phyloP scores from a whole-genome alignment of 164 flowering plant species.

The Liquidambar formosana region DNA sequence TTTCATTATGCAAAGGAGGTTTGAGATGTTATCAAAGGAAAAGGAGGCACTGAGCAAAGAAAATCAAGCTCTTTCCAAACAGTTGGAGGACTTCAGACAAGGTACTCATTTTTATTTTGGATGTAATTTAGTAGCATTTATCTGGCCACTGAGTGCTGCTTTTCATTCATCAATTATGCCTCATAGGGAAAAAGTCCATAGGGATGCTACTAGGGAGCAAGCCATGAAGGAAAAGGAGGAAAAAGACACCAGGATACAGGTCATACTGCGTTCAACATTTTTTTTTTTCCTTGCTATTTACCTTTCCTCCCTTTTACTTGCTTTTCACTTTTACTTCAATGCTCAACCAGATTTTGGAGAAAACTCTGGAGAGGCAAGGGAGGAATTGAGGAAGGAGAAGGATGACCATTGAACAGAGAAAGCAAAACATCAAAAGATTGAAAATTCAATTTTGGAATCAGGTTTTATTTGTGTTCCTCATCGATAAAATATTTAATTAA shows the following conservation, averaged over 20 bases:
- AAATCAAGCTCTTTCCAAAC: constrained; percentile 60
- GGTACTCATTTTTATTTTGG: constrained; percentile 26
- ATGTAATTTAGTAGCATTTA: background rate
- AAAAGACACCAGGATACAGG: constrained; percentile 81
- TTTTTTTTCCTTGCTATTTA: background rate
- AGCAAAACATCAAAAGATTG: constrained; percentile 40
- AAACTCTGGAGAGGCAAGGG: constrained; percentile 65
- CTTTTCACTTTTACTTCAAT: background rate
- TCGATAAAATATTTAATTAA: background rate
- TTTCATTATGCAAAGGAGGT: constrained; percentile 43
- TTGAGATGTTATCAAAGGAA: constrained; percentile 49
- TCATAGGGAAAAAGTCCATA: constrained; percentile 43
- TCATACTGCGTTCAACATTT: background rate
- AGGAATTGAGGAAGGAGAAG: constrained; percentile 52
- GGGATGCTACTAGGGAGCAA: constrained; percentile 59
- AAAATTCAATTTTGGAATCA: constrained; percentile 43
- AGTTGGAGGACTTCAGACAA: constrained; percentile 66
- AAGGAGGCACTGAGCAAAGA: constrained; percentile 67
- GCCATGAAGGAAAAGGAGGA: constrained; percentile 69
- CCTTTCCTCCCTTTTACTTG: background rate
- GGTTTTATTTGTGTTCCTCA: constrained; percentile 29
- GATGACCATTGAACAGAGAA: constrained; percentile 49
- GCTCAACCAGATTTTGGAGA: constrained; percentile 62
- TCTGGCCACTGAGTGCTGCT: background rate
- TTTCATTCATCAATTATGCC: background rate